Evolutionary conservation across 208 protist genomes (phyloP), one percentile per base, ranked within the genome.

Genomic region (Trypanosoma mega): DNA sequence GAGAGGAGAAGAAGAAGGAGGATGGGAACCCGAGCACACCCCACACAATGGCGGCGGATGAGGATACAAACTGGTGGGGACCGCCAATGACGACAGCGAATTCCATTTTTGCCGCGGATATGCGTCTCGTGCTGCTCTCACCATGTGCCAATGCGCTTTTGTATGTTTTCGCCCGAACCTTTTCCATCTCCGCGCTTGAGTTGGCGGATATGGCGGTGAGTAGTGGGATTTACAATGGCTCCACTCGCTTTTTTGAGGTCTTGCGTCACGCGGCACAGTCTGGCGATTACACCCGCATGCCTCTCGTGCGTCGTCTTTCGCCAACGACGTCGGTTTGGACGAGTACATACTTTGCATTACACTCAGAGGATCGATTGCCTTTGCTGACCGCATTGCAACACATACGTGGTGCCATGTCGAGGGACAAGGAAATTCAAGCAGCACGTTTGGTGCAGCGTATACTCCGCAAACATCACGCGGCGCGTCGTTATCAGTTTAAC

Each of bases 111-210:
- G 44, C 60, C 33, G 56, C 52, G 21, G 31, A 41, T 18, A 77
- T 82, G 51, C 74, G 72, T 48, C 61, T 68, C 53, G 70, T 89
- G 27, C 56, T 87, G 9, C 52, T 53, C n/a, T 87, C 82, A 18
- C 81, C 81, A 7, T 87, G 78, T 74, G 85, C 85, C 14, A 90
- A 92, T 71, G 78, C 81, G 51, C 63, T 93, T 12, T 69, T 93
- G 54, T 72, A 86, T 59, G 45, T 90, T 49, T 86, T 93, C 39
- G 79, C 86, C 3, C 45, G 49, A 8, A 69, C 63, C 3, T 88
- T 90, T 57, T 68, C 56, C 1, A 52, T 93, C 21, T 67, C 86
- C 14, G 63, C 78, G 36, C 80, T 93, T 34, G 77, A 86, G 63
- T 54, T 93, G 41, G 76, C 72, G 6, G 79, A 90, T n/a, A 55